A percentile compares a stretch with the other conserved stretches of the same genome.
These are phyloP conservation scores for Chloranthus sessilifolius DNA, from an alignment of 164 flowering plant genomes.

Conservation along the genomic window DNA sequence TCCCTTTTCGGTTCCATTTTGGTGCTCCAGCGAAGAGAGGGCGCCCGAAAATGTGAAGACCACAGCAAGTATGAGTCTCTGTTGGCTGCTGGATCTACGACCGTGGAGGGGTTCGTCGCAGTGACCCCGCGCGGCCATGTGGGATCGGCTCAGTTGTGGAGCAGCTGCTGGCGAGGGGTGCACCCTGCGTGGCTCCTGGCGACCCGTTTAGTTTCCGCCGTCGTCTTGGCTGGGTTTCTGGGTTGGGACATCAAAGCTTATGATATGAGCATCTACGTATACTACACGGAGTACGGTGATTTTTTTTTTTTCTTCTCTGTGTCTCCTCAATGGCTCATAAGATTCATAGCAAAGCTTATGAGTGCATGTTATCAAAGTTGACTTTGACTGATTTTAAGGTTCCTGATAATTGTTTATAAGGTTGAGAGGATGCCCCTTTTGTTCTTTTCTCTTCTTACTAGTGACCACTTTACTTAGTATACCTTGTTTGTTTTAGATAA, in stretches of 20 bases:
- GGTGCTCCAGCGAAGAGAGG: slow-evolving; percentile 32
- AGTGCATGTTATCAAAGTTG: too few species aligned
- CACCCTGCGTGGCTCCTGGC: slow-evolving; percentile 52
- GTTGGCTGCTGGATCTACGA: slow-evolving; percentile 14
- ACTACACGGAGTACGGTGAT: slow-evolving; percentile 80
- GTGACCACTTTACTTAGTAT: too few species aligned
- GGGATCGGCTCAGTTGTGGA: slow-evolving; percentile 42
- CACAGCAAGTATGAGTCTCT: slow-evolving; percentile 32
- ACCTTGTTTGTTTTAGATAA: too few species aligned
- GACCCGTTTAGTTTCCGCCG: slow-evolving; percentile 28
- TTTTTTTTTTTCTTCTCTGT: neutral
- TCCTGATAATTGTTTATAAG: too few species aligned
- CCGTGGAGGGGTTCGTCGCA: slow-evolving; percentile 11
- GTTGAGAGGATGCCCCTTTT: too few species aligned
- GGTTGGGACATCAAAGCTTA: slow-evolving; percentile 40
- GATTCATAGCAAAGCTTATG: too few species aligned
- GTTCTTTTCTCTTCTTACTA: too few species aligned
- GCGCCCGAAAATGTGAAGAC: slow-evolving; percentile 14
- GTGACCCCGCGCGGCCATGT: slow-evolving; percentile 22
- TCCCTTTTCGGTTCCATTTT: slow-evolving; percentile 35
- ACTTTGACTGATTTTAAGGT: too few species aligned
- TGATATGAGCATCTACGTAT: slow-evolving; percentile 38
- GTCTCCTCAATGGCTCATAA: neutral
- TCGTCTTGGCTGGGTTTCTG: slow-evolving; percentile 31
- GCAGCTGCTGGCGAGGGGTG: slow-evolving; percentile 57